Evolutionary conservation across 2,329 filamentous ascomycete genomes (phyloP).

Genomic region (Clarireedia paspali): DNA sequence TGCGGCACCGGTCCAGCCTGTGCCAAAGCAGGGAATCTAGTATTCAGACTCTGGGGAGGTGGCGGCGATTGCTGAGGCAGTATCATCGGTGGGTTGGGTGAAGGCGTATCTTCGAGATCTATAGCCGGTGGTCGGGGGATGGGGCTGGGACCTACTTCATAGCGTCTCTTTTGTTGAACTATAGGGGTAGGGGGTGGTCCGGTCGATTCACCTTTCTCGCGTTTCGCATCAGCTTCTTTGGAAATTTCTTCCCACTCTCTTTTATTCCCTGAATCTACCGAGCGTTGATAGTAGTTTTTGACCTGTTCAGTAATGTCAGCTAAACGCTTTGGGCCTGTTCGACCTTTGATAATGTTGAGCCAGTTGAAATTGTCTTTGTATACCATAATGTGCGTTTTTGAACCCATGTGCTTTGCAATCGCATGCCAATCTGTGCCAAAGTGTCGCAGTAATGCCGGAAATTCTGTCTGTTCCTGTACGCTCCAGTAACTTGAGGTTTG

Average conservation of each 20-base stretch:
- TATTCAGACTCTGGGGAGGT: constrained; percentile 18
- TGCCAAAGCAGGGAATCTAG: constrained; percentile 27
- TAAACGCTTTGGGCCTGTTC: constrained; percentile 25
- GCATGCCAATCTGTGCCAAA: constrained; percentile 74
- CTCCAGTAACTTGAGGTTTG: constrained; percentile 82
- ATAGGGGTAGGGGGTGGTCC: constrained; percentile 53
- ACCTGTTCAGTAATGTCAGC: constrained; percentile 41
- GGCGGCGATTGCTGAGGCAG: constrained; percentile 23
- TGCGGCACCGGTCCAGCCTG: constrained; percentile 28
- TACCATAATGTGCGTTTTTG: constrained; percentile 83
- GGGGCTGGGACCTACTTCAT: constrained; percentile 35
- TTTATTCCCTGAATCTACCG: constrained; percentile 49
- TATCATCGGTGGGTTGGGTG: constrained; percentile 14
- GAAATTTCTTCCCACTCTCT: constrained; percentile 53
- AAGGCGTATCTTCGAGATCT: constrained; percentile 35
- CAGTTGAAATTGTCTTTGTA: constrained; percentile 29
- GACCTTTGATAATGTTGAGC: constrained; percentile 22
- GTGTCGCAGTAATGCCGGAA: constrained; percentile 61
- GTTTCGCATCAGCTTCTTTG: constrained; percentile 51
- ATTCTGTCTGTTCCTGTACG: constrained; percentile 72
- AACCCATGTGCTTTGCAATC: constrained; percentile 73
- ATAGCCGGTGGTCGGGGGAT: constrained; percentile 40
- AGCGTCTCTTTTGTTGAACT: constrained; percentile 42
- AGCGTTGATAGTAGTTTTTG: constrained; percentile 60
- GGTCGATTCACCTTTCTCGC: constrained; percentile 47